phyloP scores from a whole-genome alignment of 208 protist genomes.

The Trypanosoma boissoni region DNA sequence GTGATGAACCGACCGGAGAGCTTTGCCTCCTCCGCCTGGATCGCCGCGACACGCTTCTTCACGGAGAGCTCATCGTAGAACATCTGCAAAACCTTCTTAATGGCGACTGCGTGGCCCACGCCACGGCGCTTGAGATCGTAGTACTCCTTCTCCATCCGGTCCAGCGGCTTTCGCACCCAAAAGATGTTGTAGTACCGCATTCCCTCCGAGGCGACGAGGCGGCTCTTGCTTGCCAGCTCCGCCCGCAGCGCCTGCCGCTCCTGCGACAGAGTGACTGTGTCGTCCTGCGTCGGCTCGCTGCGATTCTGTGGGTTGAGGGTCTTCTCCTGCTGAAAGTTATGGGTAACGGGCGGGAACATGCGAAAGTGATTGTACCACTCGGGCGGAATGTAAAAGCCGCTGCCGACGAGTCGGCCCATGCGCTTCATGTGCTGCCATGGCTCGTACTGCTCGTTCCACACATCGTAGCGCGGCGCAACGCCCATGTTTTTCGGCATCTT shows the following conservation, averaged over 20 bases:
- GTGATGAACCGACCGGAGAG: constrained; percentile 86
- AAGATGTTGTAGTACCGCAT: constrained; percentile 94
- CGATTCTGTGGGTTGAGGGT: constrained; percentile 86
- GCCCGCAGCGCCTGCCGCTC: constrained; percentile 75
- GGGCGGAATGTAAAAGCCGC: constrained; percentile 91
- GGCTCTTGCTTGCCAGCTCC: constrained; percentile 78
- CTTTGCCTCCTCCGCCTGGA: constrained; percentile 90
- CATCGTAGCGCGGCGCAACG: constrained; percentile 85
- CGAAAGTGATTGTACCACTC: constrained; percentile 93
- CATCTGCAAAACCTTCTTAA: constrained; percentile 68
- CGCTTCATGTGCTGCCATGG: constrained; percentile 89
- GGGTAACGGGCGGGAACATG: constrained; percentile 89
- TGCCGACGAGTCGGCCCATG: constrained; percentile 84
- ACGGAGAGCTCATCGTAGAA: constrained; percentile 82
- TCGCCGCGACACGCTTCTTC: constrained; percentile 81
- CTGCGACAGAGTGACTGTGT: constrained; percentile 44
- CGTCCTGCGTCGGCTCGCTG: constrained; percentile 75
- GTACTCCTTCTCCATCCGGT: constrained; percentile 89
- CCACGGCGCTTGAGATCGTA: constrained; percentile 72
- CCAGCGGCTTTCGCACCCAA: constrained; percentile 90
- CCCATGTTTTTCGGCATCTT: constrained; percentile 88
- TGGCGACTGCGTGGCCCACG: constrained; percentile 63
- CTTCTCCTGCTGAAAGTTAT: constrained; percentile 88
- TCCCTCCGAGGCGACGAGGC: constrained; percentile 79
- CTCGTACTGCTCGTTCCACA: constrained; percentile 90